Conservation (phyloP, 2,329 filamentous ascomycete species). For the Aspergillus uvarum region DNA sequence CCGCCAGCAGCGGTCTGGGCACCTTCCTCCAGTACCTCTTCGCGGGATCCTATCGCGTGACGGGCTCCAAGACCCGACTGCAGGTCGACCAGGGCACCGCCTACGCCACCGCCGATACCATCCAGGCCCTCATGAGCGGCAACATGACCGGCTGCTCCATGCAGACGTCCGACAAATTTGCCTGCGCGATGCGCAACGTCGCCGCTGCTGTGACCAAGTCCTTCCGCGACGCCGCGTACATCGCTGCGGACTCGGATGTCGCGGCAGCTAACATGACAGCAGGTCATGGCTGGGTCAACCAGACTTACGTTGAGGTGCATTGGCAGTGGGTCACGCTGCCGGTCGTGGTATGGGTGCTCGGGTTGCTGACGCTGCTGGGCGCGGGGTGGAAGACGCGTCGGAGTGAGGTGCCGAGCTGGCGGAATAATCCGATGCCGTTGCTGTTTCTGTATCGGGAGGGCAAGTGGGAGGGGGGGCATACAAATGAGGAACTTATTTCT, state of each 20-base stretch:
- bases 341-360: constrained; percentile 16
- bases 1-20: no score
- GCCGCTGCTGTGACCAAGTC: constrained; percentile 11
- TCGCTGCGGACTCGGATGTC: no score
- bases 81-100: no score
- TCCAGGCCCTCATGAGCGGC: neutral
- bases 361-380: constrained; percentile 4
- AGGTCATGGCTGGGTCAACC: neutral
- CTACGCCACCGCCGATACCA: no score
- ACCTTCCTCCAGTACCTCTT: no score
- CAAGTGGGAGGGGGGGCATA: no score
- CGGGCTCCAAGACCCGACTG: no score
- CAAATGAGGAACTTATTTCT: no score
- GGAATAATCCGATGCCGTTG: constrained; percentile 3
- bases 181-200: constrained; percentile 10
- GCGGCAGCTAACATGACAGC: neutral
- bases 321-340: constrained; percentile 18
- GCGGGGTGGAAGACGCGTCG: constrained; percentile 15
- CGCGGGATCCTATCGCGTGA: no score
- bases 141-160: neutral
- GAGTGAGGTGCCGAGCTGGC: constrained; percentile 1
- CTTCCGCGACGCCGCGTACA: constrained; percentile 8
- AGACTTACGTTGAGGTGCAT: constrained; percentile 7
- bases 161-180: neutral
- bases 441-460: constrained; percentile 2